Evolutionary conservation across 495 filamentous ascomycete genomes (phyloP), one percentile per base, ranked within the genome.

Genomic region (Zalerion maritima): DNA sequence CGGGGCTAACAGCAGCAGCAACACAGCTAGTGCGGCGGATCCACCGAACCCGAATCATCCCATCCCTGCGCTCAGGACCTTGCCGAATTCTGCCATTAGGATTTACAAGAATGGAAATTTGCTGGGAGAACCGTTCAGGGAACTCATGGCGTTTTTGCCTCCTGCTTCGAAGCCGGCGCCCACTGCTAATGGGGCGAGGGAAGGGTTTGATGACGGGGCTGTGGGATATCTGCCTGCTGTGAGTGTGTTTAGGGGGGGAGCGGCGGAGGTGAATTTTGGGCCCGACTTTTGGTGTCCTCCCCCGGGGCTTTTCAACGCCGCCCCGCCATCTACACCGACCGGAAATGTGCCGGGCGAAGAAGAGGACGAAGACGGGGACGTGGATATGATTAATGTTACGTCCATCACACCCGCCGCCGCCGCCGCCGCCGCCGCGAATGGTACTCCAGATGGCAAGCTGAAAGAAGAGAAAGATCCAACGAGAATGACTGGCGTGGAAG

Each of bases 181-280:
- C 0, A 76, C 82, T 26, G 57, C 75, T 2, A n/a, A n/a, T n/a
- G 81, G 81, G 6, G 81, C 81, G 8, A 66, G 91, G 13, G 79
- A 85, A 28, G 71, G 68, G 3, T 71, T 89, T 18, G 91, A 99
- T 43, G 91, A 99, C 43, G 87, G 86, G 14, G 78, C 81, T 61
- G 62, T 94, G 3, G 91, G 91, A 0, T 99, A 99, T 47, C 94
- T 86, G 47, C 91, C 91, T 1, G 84, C 87, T 13, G 72, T 96
- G 11, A 85, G 81, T 37, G 82, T 86, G 19, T 96, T 93, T 47
- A 72, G 78, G 14, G 86, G 86, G 21, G 91, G 87, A 16, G 80
- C 86, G 2, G 86, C 79, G 17, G 78, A 94, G 54, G 71, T 84
- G 31, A 94, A 94, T 44, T 91, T 96, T 43, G 83, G 85, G 3